These are phyloP conservation scores for Combretum micranthum DNA, from an alignment of 345 rosid genomes.

Conservation along the genomic window DNA sequence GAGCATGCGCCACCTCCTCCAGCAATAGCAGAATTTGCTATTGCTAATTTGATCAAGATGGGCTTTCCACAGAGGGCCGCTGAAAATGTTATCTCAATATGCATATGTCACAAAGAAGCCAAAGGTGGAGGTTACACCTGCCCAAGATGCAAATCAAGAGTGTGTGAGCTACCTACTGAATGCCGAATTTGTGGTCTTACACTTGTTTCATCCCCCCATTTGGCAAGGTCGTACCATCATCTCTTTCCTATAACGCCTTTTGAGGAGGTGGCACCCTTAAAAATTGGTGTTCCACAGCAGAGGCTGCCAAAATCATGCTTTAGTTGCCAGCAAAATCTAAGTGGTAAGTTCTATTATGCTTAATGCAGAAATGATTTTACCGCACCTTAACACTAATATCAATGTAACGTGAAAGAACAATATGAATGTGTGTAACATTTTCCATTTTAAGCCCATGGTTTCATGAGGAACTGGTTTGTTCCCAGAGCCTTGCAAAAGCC, in stretches of 20 bases:
- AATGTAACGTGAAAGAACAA: too few relatives aligned
- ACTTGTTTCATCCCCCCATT: conserved; percentile 91
- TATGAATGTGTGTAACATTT: too few relatives aligned
- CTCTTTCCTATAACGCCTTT: conserved; percentile 86
- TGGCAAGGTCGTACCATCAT: conserved; percentile 95
- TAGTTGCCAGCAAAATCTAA: conserved; percentile 78
- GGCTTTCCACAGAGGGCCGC: conserved; percentile 91
- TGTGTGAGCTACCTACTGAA: conserved; percentile 84
- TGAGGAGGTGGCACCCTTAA: conserved; percentile 48
- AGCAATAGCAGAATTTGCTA: conserved; percentile 84
- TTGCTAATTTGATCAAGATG: conserved; percentile 80
- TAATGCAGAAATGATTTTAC: background rate
- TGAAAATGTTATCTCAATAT: conserved; percentile 70
- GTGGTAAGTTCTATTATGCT: conserved; percentile 34
- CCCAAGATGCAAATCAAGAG: conserved; percentile 91
- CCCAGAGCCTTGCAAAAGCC: too few relatives aligned
- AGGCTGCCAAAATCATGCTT: conserved; percentile 51
- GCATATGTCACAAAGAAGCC: conserved; percentile 88
- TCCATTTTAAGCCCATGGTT: too few relatives aligned
- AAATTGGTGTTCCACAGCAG: conserved; percentile 24
- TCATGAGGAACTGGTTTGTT: too few relatives aligned
- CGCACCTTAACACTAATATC: background rate
- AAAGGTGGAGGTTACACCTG: conserved; percentile 82
- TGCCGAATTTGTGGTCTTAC: conserved; percentile 82
- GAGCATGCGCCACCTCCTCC: conserved; percentile 99